Percentiles rank a stretch among this genome's conserved stretches.
Conservation (phyloP, 768 basidiomycete species). For the Lactarius deliciosus region DNA sequence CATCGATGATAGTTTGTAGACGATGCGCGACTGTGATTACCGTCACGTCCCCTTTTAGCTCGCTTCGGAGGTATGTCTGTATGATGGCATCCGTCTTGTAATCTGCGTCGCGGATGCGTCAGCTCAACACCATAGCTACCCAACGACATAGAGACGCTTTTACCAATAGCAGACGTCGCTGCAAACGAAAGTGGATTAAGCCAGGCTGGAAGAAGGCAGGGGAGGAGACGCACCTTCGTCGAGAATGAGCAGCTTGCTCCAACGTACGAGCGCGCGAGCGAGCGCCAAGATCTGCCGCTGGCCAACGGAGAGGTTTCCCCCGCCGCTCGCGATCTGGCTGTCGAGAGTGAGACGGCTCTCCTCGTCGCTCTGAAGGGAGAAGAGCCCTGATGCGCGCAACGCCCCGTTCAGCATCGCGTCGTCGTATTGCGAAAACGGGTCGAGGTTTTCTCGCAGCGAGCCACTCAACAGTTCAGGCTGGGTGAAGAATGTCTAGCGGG, state of each 20-base stretch:
- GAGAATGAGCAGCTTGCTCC: constrained; percentile 55
- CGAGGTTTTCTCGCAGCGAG: constrained; percentile 55
- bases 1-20: constrained; percentile 58
- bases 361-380: constrained; percentile 42
- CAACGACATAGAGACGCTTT: not conserved
- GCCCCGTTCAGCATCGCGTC: constrained; percentile 53
- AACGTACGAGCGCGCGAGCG: constrained; percentile 57
- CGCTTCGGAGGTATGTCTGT: constrained; percentile 52
- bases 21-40: constrained; percentile 61
- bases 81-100: constrained; percentile 57
- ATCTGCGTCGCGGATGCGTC: constrained; percentile 36
- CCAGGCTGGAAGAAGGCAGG: not conserved
- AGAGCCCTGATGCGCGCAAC: constrained; percentile 49
- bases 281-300: constrained; percentile 61
- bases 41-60: constrained; percentile 45
- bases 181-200: not conserved
- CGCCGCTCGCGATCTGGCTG: constrained; percentile 45
- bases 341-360: constrained; percentile 45
- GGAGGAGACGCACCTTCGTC: constrained; percentile 46
- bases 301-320: constrained; percentile 51
- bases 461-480: constrained; percentile 55
- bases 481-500: constrained; percentile 13
- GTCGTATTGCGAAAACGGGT: constrained; percentile 56
- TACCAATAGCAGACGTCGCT: constrained; percentile 50
- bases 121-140: not conserved